Conservation (phyloP, 371 early-diverging fungal species). For the Coemansia sp. region DNA sequence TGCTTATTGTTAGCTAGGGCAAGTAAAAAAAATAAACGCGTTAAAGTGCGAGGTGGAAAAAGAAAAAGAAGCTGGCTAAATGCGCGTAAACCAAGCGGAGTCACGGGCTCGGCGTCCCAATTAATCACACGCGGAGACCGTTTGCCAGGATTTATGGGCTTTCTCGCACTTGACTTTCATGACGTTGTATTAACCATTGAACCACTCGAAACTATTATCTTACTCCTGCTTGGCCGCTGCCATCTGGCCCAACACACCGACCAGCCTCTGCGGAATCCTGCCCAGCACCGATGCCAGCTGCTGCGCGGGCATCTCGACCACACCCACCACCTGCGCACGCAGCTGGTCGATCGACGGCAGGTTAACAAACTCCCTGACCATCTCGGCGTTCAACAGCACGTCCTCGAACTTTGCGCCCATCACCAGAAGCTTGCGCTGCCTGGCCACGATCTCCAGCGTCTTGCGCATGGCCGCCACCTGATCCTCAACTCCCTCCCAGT, state of each 20-base stretch:
- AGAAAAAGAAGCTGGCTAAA: no score
- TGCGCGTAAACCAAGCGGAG: no score
- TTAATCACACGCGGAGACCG: no score
- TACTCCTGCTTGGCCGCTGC: not conserved
- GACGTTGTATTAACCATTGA: no score
- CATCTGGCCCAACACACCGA: slow-evolving; percentile 40
- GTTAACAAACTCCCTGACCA: slow-evolving; percentile 42
- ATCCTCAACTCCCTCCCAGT: slow-evolving; percentile 28
- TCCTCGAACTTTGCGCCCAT: slow-evolving; percentile 43
- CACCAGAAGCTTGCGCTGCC: slow-evolving; percentile 33
- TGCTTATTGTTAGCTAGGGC: not conserved
- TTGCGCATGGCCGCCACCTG: slow-evolving; percentile 18
- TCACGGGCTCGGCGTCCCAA: no score
- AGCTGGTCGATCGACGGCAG: slow-evolving; percentile 41
- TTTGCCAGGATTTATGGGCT: no score
- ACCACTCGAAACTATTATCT: no score
- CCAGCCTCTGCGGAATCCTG: slow-evolving; percentile 46
- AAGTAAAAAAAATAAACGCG: not conserved
- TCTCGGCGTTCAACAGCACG: slow-evolving; percentile 33
- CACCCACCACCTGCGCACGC: slow-evolving; percentile 47
- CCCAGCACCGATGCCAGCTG: slow-evolving; percentile 25
- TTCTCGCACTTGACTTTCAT: no score
- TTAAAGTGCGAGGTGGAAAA: no score
- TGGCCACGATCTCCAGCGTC: slow-evolving; percentile 21
- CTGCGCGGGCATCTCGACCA: slow-evolving; percentile 35